Base-by-base conservation (phyloP, 306 rosid genomes). In the Begonia fuchsioides region DNA sequence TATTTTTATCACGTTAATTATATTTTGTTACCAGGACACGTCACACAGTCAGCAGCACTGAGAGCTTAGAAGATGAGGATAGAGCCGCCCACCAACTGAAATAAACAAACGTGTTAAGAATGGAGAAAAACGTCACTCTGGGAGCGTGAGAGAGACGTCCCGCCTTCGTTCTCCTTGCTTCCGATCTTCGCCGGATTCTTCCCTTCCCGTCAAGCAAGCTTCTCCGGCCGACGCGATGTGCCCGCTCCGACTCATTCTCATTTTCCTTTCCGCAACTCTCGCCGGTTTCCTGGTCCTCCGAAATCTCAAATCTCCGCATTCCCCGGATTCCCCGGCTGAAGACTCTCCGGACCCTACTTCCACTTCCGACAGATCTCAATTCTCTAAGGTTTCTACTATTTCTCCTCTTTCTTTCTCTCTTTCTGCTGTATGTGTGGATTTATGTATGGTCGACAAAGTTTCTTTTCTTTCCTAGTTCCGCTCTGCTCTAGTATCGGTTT, bases 251-350 rank as follows among this genome's bases (percentile, higher is more conserved):
- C 39, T 88, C 43, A 78, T 88, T 53, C 78, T 88, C 52, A 68
- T 88, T 8, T 88, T 88, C 73, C 82, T 88, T 56, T 88, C 97
- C 1, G 97, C 97, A 57, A 88, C 95, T 45, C 86, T 88, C 13
- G 97, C 97, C 65, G 97, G 97, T 20, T 81, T 81, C 80, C 79
- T 84, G 43, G 75, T 88, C 51, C 62, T 88, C 78, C 59, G 95
- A 14, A 88, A 76, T 73, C 71, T 88, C 78, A 72, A 82, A 62
- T 81, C 80, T 17, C 74, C 62, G 1, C 58, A 75, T 46, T 60
- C 7, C 59, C 32, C 50, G 58, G 58, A 5, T 51, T 15, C 58
- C 3, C 3, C 26, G 11, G 16, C 58, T 50, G 54, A 12, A 5
- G 44, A 18, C 7, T 55, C 46, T 38, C 51, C 62, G 18, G 53